A percentile compares a stretch with the other conserved stretches of the same genome.
Conservation (phyloP, 2,329 filamentous ascomycete species). For the Fusarium sp. region DNA sequence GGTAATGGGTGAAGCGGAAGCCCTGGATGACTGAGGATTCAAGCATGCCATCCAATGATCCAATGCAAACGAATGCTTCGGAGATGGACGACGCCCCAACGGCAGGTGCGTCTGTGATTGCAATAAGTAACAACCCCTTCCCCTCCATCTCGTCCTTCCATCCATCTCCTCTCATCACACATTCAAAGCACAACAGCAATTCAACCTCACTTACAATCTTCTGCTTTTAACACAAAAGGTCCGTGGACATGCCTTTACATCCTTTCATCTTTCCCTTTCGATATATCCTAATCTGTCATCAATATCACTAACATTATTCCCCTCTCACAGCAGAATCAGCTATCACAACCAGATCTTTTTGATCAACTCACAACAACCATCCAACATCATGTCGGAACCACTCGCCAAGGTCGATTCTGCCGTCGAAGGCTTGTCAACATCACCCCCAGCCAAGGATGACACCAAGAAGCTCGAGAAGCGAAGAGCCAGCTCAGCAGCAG, state of each 20-base stretch:
- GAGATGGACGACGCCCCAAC: slow-evolving; percentile 34
- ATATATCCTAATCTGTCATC: slow-evolving; percentile 10
- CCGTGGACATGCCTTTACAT: slow-evolving; percentile 14
- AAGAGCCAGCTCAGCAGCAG: slow-evolving; percentile 80
- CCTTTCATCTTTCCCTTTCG: slow-evolving; percentile 5
- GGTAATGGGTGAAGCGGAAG: slow-evolving; percentile 8
- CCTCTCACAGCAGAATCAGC: slow-evolving; percentile 33
- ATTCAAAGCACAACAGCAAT: slow-evolving; percentile 40
- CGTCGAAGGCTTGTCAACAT: slow-evolving; percentile 82
- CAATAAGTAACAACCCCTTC: slow-evolving; percentile 57
- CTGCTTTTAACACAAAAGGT: slow-evolving; percentile 48
- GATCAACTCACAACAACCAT: slow-evolving; percentile 45
- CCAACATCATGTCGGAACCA: slow-evolving; percentile 63
- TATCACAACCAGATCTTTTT: slow-evolving; percentile 39
- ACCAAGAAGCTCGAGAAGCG: slow-evolving; percentile 69
- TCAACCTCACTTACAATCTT: slow-evolving; percentile 43
- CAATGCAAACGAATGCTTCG: slow-evolving; percentile 15
- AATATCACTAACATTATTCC: slow-evolving; percentile 25
- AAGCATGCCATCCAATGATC: slow-evolving; percentile 22
- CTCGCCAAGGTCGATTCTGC: slow-evolving; percentile 94
- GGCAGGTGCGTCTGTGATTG: slow-evolving; percentile 42
- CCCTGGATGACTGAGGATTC: slow-evolving; percentile 40
- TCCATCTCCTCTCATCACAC: slow-evolving; percentile 49
- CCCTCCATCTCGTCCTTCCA: slow-evolving; percentile 46
- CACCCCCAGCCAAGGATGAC: slow-evolving; percentile 72